Percentiles rank a stretch among this genome's conserved stretches.
phyloP scores from a whole-genome alignment of 257 asterid species.

The Fraxinus anomala region DNA sequence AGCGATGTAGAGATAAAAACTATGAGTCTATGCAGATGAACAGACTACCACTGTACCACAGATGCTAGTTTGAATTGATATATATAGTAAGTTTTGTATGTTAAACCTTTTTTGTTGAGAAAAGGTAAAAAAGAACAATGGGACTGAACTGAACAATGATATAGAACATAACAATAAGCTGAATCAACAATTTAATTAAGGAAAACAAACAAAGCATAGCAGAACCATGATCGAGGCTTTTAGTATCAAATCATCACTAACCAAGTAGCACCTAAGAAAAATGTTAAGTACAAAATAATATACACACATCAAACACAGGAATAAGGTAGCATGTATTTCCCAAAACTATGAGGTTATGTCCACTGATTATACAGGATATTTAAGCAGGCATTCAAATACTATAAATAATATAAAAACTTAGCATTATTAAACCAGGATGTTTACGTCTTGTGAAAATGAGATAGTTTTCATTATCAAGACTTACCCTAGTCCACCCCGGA shows the following conservation, averaged over 20 bases:
- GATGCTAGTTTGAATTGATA: not conserved
- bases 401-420: too few relatives aligned
- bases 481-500: conserved; percentile 99
- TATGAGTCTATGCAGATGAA: not conserved
- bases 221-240: not conserved
- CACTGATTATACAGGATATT: not conserved
- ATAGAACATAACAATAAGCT: not conserved
- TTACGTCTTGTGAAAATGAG: too few relatives aligned
- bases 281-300: not conserved
- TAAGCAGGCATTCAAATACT: too few relatives aligned
- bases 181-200: not conserved
- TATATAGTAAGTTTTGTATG: not conserved
- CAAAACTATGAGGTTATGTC: not conserved
- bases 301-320: not conserved
- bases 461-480: conserved; percentile 23
- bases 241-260: not conserved
- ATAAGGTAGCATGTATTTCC: not conserved
- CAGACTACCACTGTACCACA: not conserved
- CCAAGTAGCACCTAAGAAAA: not conserved
- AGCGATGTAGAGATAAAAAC: not conserved
- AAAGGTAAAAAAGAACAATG: not conserved
- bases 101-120: not conserved
- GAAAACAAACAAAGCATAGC: not conserved
- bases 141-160: not conserved
- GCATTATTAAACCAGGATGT: too few relatives aligned